Evolutionary conservation across 208 protist genomes (phyloP), one percentile per base, ranked within the genome.

Genomic region (Angomonas desouzai): DNA sequence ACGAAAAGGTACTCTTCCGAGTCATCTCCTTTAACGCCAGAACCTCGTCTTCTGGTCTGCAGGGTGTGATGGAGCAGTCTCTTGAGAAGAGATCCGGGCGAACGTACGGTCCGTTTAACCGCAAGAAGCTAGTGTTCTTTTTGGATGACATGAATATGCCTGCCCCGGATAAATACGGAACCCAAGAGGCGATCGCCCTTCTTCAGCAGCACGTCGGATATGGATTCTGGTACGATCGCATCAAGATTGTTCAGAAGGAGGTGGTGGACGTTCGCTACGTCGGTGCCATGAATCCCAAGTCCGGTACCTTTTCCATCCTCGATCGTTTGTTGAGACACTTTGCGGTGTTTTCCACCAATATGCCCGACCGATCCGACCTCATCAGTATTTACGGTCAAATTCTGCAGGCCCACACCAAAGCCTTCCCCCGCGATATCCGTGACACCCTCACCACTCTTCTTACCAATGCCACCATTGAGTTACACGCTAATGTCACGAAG

Each of bases 71-170:
- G 74, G 97, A 99, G 76, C 87, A 96, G 61, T 92, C 89, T 28
- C 74, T 99, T 33, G 96, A 98, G 70, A 99, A 99, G 86, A 97
- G 97, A 61, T 94, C 93, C n/a, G 98, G 98, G 47, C 82, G 85
- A 20, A 93, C 85, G 20, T 99, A 93, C 65, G 97, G 93, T 20
- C 98, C 98, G 33, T 90, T 96, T 51, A 98, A 97, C 69, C 93
- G 88, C 32, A 98, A 97, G 77, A 98, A 97, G 74, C 85, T 98
- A 1, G 89, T 99, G 55, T 98, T 97, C 78, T 99, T 99, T 78
- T 74, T 99, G 33, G 98, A 99, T 69, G 98, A 99, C 74, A 85
- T 99, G 70, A 99, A 99, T 82, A 99, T 99, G 98, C 97, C 98
- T 45, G 80, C 89, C 43, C 96, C 98, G 23, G 98, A 99, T 81